phyloP scores from a whole-genome alignment of 139 green algal genomes.

The Tetradesmus lagerheimii region DNA sequence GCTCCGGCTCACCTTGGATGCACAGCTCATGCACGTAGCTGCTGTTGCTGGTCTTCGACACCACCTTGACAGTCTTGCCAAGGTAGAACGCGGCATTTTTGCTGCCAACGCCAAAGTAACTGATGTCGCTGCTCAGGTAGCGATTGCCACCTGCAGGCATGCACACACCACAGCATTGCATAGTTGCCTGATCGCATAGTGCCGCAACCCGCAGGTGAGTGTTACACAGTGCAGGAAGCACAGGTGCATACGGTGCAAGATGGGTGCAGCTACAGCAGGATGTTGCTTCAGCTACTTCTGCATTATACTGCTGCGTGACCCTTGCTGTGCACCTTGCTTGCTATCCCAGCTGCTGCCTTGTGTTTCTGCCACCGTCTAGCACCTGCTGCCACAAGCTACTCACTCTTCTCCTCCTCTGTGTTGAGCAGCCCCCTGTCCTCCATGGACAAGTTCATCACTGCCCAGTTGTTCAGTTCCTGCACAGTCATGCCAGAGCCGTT shows the following conservation, averaged over 20 bases:
- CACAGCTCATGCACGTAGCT: constrained; percentile 74
- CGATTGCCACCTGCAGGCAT: constrained; percentile 46
- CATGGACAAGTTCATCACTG: constrained; percentile 90
- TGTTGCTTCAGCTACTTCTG: background rate
- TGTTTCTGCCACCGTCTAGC: background rate
- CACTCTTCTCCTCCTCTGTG: constrained; percentile 20
- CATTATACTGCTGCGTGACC: background rate
- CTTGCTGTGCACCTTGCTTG: background rate
- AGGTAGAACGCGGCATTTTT: constrained; percentile 91
- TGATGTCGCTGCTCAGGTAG: constrained; percentile 83
- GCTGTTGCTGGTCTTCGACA: constrained; percentile 58
- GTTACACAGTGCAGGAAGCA: too few relatives aligned
- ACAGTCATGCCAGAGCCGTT: constrained; percentile 69
- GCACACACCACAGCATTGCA: background rate
- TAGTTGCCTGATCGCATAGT: too few relatives aligned
- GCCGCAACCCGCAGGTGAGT: too few relatives aligned
- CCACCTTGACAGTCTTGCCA: constrained; percentile 76
- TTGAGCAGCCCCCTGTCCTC: constrained; percentile 74
- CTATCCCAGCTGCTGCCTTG: background rate
- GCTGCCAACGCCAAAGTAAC: constrained; percentile 85
- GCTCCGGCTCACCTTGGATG: constrained; percentile 37
- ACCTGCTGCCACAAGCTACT: too few relatives aligned
- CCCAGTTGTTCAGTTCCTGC: constrained; percentile 82
- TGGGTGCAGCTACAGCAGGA: background rate
- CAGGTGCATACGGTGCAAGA: background rate